Evolutionary conservation across 179 eudicot species (phyloP).

Genomic region (Nepenthes alata): DNA sequence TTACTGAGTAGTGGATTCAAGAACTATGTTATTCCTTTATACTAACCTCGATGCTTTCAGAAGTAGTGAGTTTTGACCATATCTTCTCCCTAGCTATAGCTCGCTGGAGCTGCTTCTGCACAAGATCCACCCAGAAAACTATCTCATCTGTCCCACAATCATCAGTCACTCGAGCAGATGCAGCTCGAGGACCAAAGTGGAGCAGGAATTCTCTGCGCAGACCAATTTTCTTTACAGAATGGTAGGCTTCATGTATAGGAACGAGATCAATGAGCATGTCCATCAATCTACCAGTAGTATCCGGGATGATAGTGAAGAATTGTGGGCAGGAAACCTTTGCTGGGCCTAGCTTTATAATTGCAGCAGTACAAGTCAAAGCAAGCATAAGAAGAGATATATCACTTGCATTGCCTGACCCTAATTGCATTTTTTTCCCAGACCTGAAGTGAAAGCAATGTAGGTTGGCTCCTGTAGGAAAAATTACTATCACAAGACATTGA

Average conservation of each 20-base stretch:
- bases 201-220: constrained; percentile 69
- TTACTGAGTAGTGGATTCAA: too few relatives aligned
- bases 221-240: constrained; percentile 61
- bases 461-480: constrained; percentile 2
- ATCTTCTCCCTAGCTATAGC: constrained; percentile 84
- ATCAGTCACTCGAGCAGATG: constrained; percentile 46
- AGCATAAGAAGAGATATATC: constrained; percentile 66
- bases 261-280: constrained; percentile 59
- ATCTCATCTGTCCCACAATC: constrained; percentile 66
- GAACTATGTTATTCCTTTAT: not conserved
- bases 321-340: constrained; percentile 79
- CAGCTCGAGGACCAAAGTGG: constrained; percentile 91
- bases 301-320: constrained; percentile 70
- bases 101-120: constrained; percentile 75
- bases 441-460: constrained; percentile 22
- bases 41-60: constrained; percentile 88
- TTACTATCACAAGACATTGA: not conserved
- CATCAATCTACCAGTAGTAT: constrained; percentile 69
- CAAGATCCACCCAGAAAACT: constrained; percentile 73
- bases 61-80: constrained; percentile 92
- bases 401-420: constrained; percentile 37
- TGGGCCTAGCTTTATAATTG: constrained; percentile 74
- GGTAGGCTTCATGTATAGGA: constrained; percentile 66
- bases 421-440: constrained; percentile 33
- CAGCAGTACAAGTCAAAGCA: constrained; percentile 63